phyloP scores from a whole-genome alignment of 108 stramenopile species.

The Chaetoceros tenuissimus region DNA sequence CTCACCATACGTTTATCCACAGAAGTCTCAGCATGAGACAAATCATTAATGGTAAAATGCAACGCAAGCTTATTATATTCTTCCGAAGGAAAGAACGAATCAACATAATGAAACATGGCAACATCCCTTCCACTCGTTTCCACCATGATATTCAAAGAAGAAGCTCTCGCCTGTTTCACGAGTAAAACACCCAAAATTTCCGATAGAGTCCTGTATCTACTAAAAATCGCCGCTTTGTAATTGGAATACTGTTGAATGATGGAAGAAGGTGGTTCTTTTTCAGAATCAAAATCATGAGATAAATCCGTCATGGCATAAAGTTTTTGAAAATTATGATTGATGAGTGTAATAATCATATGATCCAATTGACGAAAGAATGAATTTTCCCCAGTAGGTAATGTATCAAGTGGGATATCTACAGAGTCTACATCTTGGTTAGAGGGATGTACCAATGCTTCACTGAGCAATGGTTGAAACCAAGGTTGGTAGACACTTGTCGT shows the following conservation, averaged over 20 bases:
- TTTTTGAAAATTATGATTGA: conserved; percentile 64
- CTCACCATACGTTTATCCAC: conserved; percentile 75
- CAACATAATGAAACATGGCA: conserved; percentile 81
- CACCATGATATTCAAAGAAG: conserved; percentile 59
- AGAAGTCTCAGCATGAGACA: conserved; percentile 47
- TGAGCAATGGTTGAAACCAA: conserved; percentile 57
- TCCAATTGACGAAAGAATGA: conserved; percentile 86
- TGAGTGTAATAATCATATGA: conserved; percentile 75
- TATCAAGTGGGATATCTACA: not conserved
- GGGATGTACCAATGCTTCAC: conserved; percentile 54
- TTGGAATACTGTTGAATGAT: conserved; percentile 54
- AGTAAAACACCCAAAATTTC: conserved; percentile 71
- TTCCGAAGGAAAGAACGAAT: conserved; percentile 51
- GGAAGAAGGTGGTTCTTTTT: conserved; percentile 22
- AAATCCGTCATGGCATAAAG: conserved; percentile 53
- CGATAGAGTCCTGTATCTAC: conserved; percentile 70
- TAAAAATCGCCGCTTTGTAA: conserved; percentile 77
- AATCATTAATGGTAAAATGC: conserved; percentile 77
- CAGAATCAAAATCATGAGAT: not conserved
- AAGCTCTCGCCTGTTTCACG: conserved; percentile 46
- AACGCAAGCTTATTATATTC: conserved; percentile 77
- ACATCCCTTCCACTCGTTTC: conserved; percentile 82
- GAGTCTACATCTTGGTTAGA: not conserved
- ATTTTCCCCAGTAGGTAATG: conserved; percentile 45
- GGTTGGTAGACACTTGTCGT: conserved; percentile 79